A percentile compares a stretch with the other conserved stretches of the same genome.
phyloP scores from a whole-genome alignment of 202 grass and related monocot species.

The Dendrocalamus latiflorus region DNA sequence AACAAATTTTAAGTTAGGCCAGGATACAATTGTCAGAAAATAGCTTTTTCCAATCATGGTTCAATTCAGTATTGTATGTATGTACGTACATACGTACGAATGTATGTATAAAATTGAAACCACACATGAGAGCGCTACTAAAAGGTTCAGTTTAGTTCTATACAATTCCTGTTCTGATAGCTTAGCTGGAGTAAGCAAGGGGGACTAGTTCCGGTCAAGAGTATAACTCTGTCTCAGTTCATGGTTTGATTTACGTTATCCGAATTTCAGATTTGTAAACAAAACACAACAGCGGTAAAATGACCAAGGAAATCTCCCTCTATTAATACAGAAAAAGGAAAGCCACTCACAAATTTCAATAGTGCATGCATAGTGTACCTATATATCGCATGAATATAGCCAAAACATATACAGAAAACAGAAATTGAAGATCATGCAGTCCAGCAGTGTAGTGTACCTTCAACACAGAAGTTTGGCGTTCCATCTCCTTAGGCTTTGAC shows the following conservation, averaged over 20 bases:
- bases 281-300: not conserved
- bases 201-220: not conserved
- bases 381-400: not conserved
- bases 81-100: no score
- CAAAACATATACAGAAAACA: slow-evolving; percentile 24
- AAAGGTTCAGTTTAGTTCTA: not conserved
- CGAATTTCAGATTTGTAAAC: not conserved
- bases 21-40: not conserved
- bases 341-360: not conserved
- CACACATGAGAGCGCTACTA: not conserved
- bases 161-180: not conserved
- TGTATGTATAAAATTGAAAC: not conserved
- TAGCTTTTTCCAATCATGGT: not conserved
- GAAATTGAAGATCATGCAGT: not conserved
- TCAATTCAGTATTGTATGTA: not conserved
- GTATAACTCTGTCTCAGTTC: not conserved
- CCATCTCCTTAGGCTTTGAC: slow-evolving; percentile 70
- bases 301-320: not conserved
- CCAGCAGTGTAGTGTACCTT: slow-evolving; percentile 46
- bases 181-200: not conserved
- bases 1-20: not conserved
- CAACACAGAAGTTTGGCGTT: slow-evolving; percentile 52
- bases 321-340: not conserved
- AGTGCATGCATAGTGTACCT: not conserved
- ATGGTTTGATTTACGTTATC: not conserved